Percentiles rank a stretch among this genome's conserved stretches.
Evolutionary conservation across 1,284 basidiomycete genomes (phyloP).

Genomic region (Tilletiaria anomala): DNA sequence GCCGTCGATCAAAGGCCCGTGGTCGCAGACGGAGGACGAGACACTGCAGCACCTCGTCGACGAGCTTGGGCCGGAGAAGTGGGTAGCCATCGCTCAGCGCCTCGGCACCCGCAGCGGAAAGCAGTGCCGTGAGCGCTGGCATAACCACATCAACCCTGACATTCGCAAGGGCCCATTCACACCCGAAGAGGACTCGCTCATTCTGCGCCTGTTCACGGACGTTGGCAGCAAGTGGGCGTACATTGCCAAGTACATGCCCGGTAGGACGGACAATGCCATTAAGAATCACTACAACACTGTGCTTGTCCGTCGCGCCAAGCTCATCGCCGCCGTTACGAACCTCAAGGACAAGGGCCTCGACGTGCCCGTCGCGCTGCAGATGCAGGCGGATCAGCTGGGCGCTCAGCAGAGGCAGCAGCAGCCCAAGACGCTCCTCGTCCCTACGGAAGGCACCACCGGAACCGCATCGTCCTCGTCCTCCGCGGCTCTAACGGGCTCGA

Average conservation of each 20-base stretch:
- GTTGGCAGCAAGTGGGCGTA: slow-evolving; percentile 30
- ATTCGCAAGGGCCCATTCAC: slow-evolving; percentile 30
- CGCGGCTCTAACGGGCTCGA: too few relatives aligned
- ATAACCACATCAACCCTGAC: slow-evolving; percentile 29
- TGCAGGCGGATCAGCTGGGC: too few relatives aligned
- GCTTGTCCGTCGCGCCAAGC: neutral
- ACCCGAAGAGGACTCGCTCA: slow-evolving; percentile 21
- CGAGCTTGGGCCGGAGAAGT: slow-evolving; percentile 24
- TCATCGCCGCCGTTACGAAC: slow-evolving; percentile 1
- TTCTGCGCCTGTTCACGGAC: slow-evolving; percentile 15
- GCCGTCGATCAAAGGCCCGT: slow-evolving; percentile 18
- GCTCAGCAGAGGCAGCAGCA: too few relatives aligned
- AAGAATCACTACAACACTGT: slow-evolving; percentile 32
- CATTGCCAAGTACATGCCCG: slow-evolving; percentile 27
- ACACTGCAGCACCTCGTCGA: slow-evolving; percentile 15
- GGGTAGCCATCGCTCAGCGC: slow-evolving; percentile 26
- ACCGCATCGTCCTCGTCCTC: neutral
- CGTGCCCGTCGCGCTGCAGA: too few relatives aligned
- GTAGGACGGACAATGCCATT: slow-evolving; percentile 33
- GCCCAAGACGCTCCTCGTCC: too few relatives aligned
- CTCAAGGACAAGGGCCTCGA: too few relatives aligned
- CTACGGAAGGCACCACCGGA: too few relatives aligned
- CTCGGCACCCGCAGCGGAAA: slow-evolving; percentile 23
- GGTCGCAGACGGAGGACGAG: slow-evolving; percentile 20
- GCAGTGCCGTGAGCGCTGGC: slow-evolving; percentile 35